These are phyloP conservation scores for Closterium sp. DNA, from an alignment of 139 green algal genomes.

Conservation along the genomic window DNA sequence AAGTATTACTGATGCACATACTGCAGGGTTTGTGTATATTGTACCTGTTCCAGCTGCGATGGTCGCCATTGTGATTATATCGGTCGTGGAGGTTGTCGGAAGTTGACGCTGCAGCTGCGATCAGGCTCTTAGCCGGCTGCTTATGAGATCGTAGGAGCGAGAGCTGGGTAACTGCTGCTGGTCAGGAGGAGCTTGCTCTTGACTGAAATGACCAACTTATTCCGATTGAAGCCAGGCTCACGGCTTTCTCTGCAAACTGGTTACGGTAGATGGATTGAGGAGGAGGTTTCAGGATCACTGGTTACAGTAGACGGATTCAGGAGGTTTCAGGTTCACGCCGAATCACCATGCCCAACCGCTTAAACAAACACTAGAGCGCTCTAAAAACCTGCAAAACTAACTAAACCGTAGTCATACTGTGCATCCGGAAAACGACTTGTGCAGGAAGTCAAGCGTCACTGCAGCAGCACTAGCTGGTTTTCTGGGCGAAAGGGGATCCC, in stretches of 20 bases:
- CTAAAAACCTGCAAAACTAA: too few species aligned
- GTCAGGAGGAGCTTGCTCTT: not conserved
- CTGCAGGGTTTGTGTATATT: not conserved
- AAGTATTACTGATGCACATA: not conserved
- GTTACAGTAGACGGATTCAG: too few species aligned
- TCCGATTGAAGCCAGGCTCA: not conserved
- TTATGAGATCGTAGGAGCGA: not conserved
- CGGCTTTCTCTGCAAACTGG: not conserved
- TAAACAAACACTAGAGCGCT: too few species aligned
- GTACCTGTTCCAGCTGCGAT: not conserved
- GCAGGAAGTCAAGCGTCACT: not conserved
- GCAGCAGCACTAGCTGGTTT: not conserved
- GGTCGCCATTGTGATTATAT: not conserved
- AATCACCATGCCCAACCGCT: not conserved
- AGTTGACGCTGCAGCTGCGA: not conserved
- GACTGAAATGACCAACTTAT: not conserved
- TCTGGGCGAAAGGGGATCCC: not conserved
- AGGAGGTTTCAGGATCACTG: not conserved
- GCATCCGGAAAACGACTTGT: too few species aligned
- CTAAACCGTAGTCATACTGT: too few species aligned
- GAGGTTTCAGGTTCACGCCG: too few species aligned
- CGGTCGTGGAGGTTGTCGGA: not conserved
- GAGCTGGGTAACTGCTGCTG: not conserved
- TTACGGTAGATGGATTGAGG: too few species aligned
- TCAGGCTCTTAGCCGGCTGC: not conserved